Percentiles rank a stretch among this genome's conserved stretches.
Conservation (phyloP, 257 asterid genomes). For the Coffea canephora region DNA sequence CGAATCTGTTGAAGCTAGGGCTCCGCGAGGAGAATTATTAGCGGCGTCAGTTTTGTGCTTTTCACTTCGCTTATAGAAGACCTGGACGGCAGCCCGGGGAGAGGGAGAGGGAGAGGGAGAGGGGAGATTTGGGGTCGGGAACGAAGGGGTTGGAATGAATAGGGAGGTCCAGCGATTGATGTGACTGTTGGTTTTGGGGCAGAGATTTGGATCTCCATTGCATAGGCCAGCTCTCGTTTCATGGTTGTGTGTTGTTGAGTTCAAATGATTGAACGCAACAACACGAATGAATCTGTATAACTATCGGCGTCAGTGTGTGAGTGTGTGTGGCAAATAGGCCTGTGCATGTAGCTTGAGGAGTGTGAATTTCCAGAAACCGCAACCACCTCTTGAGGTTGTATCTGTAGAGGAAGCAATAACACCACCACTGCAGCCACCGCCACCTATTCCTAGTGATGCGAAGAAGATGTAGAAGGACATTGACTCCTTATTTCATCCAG, state of each 20-base stretch:
- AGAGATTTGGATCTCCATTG: conserved; percentile 24
- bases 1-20: conserved; percentile 13
- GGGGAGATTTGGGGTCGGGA: conserved; percentile 19
- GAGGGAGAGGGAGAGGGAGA: too few species aligned
- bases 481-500: conserved; percentile 75
- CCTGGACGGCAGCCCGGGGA: conserved; percentile 39
- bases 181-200: conserved; percentile 7
- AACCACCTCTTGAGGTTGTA: conserved; percentile 67
- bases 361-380: conserved; percentile 48
- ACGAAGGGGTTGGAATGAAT: conserved; percentile 28
- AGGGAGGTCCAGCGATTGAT: conserved; percentile 18
- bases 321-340: neutral
- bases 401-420: conserved; percentile 44
- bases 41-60: conserved; percentile 41
- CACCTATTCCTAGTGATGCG: conserved; percentile 65
- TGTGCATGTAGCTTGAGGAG: neutral
- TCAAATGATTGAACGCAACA: conserved; percentile 12
- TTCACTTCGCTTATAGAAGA: conserved; percentile 58
- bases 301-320: neutral
- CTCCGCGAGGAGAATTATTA: neutral
- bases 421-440: conserved; percentile 33
- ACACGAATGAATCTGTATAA: neutral
- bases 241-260: conserved; percentile 8
- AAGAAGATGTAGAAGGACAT: conserved; percentile 66
- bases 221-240: conserved; percentile 50